These are phyloP conservation scores for Geopyxis carbonaria DNA, from an alignment of 495 filamentous ascomycete genomes.

Conservation along the genomic window DNA sequence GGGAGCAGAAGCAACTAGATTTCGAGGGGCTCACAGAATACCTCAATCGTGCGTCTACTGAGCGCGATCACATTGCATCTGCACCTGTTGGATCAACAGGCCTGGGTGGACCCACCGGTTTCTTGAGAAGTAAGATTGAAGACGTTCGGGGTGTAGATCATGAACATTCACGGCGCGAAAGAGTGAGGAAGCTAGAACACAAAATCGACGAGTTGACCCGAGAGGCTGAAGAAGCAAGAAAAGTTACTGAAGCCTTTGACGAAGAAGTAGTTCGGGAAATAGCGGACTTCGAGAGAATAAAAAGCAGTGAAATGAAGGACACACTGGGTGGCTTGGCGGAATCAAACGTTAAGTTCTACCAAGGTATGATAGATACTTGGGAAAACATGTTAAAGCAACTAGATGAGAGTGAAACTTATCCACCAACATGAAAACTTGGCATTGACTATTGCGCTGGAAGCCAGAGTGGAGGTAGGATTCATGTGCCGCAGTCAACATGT, in stretches of 20 bases:
- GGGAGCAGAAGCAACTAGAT: slow-evolving; percentile 95
- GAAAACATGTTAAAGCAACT: slow-evolving; percentile 77
- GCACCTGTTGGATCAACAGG: slow-evolving; percentile 42
- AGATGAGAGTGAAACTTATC: slow-evolving; percentile 54
- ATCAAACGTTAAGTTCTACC: slow-evolving; percentile 75
- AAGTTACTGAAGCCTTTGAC: slow-evolving; percentile 70
- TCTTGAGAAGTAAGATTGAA: slow-evolving; percentile 86
- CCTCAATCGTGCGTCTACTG: slow-evolving; percentile 71
- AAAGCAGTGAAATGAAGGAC: slow-evolving; percentile 76
- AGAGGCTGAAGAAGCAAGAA: slow-evolving; percentile 74
- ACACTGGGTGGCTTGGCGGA: slow-evolving; percentile 69
- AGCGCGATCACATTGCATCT: slow-evolving; percentile 68
- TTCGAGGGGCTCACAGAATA: slow-evolving; percentile 93
- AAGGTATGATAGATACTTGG: slow-evolving; percentile 64
- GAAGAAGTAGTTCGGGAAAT: slow-evolving; percentile 89
- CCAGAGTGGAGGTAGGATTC: too few relatives aligned
- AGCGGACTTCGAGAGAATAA: slow-evolving; percentile 88
- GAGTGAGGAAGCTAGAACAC: slow-evolving; percentile 74
- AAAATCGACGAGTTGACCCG: slow-evolving; percentile 75
- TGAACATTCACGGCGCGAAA: slow-evolving; percentile 71
- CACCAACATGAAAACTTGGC: too few relatives aligned
- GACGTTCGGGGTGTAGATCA: slow-evolving; percentile 95
- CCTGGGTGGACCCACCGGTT: slow-evolving; percentile 56
- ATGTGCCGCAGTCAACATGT: too few relatives aligned
- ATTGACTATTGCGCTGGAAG: too few relatives aligned